Evolutionary conservation across 2,329 filamentous ascomycete genomes (phyloP).

Genomic region (Aschersonia sp.): DNA sequence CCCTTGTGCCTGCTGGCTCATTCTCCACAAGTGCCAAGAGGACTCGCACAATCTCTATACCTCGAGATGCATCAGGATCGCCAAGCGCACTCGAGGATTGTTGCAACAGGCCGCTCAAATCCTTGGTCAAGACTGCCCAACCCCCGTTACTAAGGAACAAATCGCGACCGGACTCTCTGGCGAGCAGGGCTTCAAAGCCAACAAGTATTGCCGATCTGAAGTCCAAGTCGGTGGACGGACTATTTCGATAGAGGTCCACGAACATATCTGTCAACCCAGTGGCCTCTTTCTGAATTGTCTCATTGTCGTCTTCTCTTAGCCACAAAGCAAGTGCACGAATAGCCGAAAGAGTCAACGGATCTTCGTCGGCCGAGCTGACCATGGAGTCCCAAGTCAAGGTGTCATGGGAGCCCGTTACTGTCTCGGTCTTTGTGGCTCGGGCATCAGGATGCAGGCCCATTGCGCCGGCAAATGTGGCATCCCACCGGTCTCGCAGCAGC

Average conservation of each 20-base stretch:
- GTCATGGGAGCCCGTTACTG: slow-evolving; percentile 27
- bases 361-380: slow-evolving; percentile 30
- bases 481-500: slow-evolving; percentile 56
- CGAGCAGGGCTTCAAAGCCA: slow-evolving; percentile 43
- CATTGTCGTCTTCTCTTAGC: slow-evolving; percentile 55
- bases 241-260: slow-evolving; percentile 41
- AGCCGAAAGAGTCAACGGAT: slow-evolving; percentile 45
- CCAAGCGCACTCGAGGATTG: slow-evolving; percentile 9
- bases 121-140: slow-evolving; percentile 36
- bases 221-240: slow-evolving; percentile 24
- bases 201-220: slow-evolving; percentile 43
- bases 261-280: slow-evolving; percentile 49
- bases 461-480: slow-evolving; percentile 47
- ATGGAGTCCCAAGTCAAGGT: slow-evolving; percentile 46
- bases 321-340: slow-evolving; percentile 46
- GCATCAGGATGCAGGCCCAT: slow-evolving; percentile 46
- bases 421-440: slow-evolving; percentile 26
- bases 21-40: slow-evolving; percentile 37
- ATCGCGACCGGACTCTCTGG: slow-evolving; percentile 29
- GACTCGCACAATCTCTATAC: slow-evolving; percentile 40
- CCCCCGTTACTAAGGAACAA: slow-evolving; percentile 35
- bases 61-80: slow-evolving; percentile 24
- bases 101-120: slow-evolving; percentile 31
- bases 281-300: slow-evolving; percentile 38
- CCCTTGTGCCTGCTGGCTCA: slow-evolving; percentile 26